Evolutionary conservation across 2,329 filamentous ascomycete species (phyloP), one percentile per base, ranked within the genome.

Genomic region (Colletotrichum brevisporum): DNA sequence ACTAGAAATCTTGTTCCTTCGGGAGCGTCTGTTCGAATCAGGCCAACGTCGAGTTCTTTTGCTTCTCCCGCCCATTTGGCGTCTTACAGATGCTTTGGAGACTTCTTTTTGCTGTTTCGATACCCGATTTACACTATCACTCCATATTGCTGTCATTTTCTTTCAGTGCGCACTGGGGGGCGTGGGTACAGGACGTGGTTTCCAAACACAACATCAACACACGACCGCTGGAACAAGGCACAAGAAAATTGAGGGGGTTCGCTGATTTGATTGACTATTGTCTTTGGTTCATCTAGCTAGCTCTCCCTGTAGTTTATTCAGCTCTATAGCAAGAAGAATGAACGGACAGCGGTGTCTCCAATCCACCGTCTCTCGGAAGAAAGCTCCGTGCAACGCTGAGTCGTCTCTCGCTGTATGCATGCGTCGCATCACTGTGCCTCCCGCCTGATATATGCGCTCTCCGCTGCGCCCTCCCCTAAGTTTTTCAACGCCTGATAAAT

Each of bases 1-100:
- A 65, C 65, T 68, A 68, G 65, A 68, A 68, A 68, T 65, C 61
- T 68, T 68, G 60, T 68, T 64, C 65, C 65, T 64, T 68, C 65
- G 65, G 65, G 65, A 68, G 65, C 65, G 60, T 68, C 65, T 66
- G 62, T 66, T 66, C 61, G 61, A 69, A 69, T 69, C 66, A 69
- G 66, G 66, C 66, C 66, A 69, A 69, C 61, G 62, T 69, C 66
- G 66, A 12, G 3, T 2, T 1, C 0, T 24, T 47, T 60, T 66
- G 6, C 13, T 12, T 50, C n/a, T 13, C 4, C 10, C 9, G 6
- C 4, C 5, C 5, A 31, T 10, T 36, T 24, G 6, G 18, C 43
- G 15, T 18, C 9, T 47, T 2, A 15, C 8, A 21, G 6, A 21
- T 27, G 6, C 4, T 16, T 5, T 6, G 10, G 9, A 6, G 1